Evolutionary conservation across 225 moss, liverwort and hornwort species (phyloP), one percentile per base, ranked within the genome.

Genomic region (Thuidium tamariscinum): DNA sequence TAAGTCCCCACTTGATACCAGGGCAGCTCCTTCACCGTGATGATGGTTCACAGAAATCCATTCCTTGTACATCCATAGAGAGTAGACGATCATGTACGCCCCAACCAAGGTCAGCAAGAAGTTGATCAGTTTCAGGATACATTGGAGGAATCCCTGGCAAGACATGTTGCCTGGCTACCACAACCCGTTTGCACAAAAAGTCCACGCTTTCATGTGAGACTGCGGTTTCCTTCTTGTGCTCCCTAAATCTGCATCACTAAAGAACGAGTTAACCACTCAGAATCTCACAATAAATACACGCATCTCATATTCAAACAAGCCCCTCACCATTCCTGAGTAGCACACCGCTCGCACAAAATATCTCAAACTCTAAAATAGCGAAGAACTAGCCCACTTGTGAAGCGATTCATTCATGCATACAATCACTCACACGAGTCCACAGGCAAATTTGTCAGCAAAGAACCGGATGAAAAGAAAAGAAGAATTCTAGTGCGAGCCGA

Each of bases 101-200:
- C 96, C 99, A 46, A 96, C 96, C 83, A 99, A 80, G 60, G 97
- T 94, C 65, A 99, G 64, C 54, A 99, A 84, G 77, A 97, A 95
- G 91, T 99, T 99, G 84, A 96, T 89, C 71, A 97, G 69, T 85
- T 97, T 99, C 79, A 99, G 85, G 75, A 94, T 89, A 82, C 97
- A 95, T 86, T 99, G 97, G 72, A 99, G 91, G 67, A 93, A 96
- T 86, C 99, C 99, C 89, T 90, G 95, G 92, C 99, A 99, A 87
- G 91, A 90, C 99, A 99, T 99, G 48, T 89, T 92, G 76, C 90
- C 87, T 84, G 86, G 63, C 74, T 85, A 89, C 83, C 54, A 83
- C 80, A 80, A 83, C 85, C 86, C 76, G 64, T 65, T 83, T 75
- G 63, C 83, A 86, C 87, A 16, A 41, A 41, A 26, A 74, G 60